Base-by-base conservation (phyloP, 495 filamentous ascomycete genomes). In the Geoglossum glabrum region DNA sequence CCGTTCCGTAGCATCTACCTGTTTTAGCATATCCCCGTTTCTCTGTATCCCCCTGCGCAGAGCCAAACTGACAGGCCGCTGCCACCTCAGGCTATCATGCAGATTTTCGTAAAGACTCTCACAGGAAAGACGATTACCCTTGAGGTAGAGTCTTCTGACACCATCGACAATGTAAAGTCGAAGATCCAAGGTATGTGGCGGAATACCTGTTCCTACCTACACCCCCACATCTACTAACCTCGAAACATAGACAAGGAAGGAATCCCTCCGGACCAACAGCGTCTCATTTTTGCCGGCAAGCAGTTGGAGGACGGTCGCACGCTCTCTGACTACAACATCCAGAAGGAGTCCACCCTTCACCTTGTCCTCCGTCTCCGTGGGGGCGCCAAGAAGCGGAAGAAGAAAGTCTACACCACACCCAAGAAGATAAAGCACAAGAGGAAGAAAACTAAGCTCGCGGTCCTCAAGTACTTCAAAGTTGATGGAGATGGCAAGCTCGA, bases 391-490 rank as follows among this genome's bases (percentile, higher is more conserved):
- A 98, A 98, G 87, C 78, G 92, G 66, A 98, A 98, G 86, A 98
- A 98, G 90, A 98, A 98, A 88, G 92, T 98, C 59, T 98, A 98
- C 82, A 96, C 86, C 69, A 98, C 93, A 66, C 92, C 92, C 70
- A 98, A 98, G 90, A 98, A 98, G 86, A 98, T 98, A 85, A 98
- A 98, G 90, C 92, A 98, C 79, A 98, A 97, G 86, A 83, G 89
- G 77, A 97, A 96, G 85, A 87, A 86, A 89, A 95, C 85, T 79
- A 98, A 98, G 83, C 80, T 98, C 68, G 93, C 92, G 64, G 88
- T 98, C 66, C 89, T 98, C 69, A 98, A 98, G 84, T 98, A 96
- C 87, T 98, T 97, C 86, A 98, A 98, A 83, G 92, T 98, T 65
- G 93, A 97, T 71, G 84, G 83, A 67, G 92, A 98, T 72, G 92